Conservation (phyloP, 192 early-diverging fungal species). For the Dimargaris verticillata region DNA sequence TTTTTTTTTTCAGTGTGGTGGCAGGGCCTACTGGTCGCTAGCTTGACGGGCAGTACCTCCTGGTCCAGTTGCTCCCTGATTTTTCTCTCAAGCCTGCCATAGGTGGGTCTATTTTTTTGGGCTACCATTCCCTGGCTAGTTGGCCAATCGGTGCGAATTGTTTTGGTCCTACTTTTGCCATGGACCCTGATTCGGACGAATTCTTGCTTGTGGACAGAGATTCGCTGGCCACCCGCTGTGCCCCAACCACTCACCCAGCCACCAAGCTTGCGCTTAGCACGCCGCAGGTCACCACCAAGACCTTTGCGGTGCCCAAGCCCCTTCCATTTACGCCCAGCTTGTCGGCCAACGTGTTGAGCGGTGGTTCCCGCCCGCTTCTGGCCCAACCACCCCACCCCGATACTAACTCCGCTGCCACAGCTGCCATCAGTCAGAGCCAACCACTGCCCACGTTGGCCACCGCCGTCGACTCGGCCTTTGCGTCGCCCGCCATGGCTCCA, state of each 20-base stretch:
- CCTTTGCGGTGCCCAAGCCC: slow-evolving; percentile 9
- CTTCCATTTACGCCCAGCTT: background rate
- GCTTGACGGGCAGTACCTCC: background rate
- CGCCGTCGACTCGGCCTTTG: background rate
- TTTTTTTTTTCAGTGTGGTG: background rate
- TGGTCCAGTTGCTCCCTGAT: background rate
- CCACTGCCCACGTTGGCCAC: background rate
- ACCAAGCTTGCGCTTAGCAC: background rate
- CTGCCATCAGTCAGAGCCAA: background rate
- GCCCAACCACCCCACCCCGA: background rate
- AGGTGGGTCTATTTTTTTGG: background rate
- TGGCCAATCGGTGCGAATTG: background rate
- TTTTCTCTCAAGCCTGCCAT: background rate
- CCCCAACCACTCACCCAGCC: background rate
- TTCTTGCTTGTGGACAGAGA: slow-evolving; percentile 7
- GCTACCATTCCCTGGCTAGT: background rate
- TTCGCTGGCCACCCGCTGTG: background rate
- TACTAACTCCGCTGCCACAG: background rate
- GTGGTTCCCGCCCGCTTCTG: background rate
- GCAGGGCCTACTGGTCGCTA: background rate
- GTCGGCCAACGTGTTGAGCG: background rate
- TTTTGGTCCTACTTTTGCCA: background rate
- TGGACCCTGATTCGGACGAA: slow-evolving; percentile 9
- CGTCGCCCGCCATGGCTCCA: background rate
- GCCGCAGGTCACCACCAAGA: background rate